These are phyloP conservation scores for Apiotrichum laibachii DNA, from an alignment of 1,284 basidiomycete genomes.

Conservation along the genomic window DNA sequence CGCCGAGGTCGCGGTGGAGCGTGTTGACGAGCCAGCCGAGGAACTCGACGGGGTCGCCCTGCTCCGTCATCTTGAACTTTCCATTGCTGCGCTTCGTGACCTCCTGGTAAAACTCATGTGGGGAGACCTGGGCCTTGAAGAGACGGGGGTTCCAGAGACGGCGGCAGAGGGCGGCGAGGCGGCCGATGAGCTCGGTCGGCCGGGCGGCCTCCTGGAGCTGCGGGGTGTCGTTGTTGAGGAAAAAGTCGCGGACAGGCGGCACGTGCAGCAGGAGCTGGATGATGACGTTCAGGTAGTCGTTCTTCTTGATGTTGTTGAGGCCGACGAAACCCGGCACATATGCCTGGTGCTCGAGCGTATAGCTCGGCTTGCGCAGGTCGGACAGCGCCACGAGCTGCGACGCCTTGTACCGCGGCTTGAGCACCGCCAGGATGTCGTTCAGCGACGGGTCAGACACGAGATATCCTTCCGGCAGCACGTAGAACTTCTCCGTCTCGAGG, in stretches of 20 bases:
- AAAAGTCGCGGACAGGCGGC: slow-evolving; percentile 79
- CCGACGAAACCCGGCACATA: slow-evolving; percentile 95
- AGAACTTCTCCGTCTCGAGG: slow-evolving; percentile 90
- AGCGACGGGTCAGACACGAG: slow-evolving; percentile 91
- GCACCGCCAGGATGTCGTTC: slow-evolving; percentile 87
- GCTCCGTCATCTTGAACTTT: slow-evolving; percentile 86
- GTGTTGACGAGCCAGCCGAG: slow-evolving; percentile 92
- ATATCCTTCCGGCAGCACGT: slow-evolving; percentile 97
- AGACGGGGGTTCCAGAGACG: slow-evolving; percentile 93
- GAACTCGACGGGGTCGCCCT: slow-evolving; percentile 95
- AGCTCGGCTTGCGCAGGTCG: slow-evolving; percentile 64
- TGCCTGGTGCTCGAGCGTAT: slow-evolving; percentile 73
- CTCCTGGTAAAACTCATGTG: slow-evolving; percentile 97
- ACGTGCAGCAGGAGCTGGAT: slow-evolving; percentile 92
- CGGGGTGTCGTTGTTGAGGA: slow-evolving; percentile 67
- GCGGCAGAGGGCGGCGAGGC: slow-evolving; percentile 79
- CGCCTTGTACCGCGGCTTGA: slow-evolving; percentile 72
- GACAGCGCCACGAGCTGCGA: slow-evolving; percentile 55
- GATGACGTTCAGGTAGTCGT: slow-evolving; percentile 97
- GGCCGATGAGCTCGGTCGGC: slow-evolving; percentile 72
- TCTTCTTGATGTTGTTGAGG: slow-evolving; percentile 93
- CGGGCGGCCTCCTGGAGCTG: slow-evolving; percentile 39
- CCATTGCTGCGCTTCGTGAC: slow-evolving; percentile 81
- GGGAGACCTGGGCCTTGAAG: slow-evolving; percentile 97
- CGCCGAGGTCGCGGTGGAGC: slow-evolving; percentile 87